Conservation (phyloP, 805 yeast genomes). For the Metschnikowia baotianmanensis region DNA sequence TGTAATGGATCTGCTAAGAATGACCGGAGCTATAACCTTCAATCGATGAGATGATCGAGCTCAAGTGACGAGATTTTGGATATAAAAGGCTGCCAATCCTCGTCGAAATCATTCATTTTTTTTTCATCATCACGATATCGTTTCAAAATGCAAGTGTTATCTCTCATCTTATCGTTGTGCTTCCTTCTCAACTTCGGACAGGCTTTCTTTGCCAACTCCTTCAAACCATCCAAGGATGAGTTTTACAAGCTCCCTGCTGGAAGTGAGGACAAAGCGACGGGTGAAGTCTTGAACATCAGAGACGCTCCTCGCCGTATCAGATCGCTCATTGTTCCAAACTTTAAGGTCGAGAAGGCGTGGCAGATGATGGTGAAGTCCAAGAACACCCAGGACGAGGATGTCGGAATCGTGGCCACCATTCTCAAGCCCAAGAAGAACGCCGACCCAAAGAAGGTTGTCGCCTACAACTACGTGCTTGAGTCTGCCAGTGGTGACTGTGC, state of each 20-base stretch:
- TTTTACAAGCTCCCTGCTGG: slow-evolving; percentile 13
- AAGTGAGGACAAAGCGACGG: slow-evolving; percentile 6
- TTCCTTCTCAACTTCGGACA: background rate
- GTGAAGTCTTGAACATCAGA: slow-evolving; percentile 12
- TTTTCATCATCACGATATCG: background rate
- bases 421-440: too few species aligned
- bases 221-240: slow-evolving; percentile 9
- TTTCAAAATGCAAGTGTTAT: background rate
- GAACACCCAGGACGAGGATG: too few species aligned
- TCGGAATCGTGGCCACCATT: too few species aligned
- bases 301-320: slow-evolving; percentile 5
- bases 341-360: too few species aligned
- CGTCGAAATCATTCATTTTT: background rate
- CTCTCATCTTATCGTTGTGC: slow-evolving; percentile 1
- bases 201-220: slow-evolving; percentile 2
- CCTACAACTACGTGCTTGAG: slow-evolving; percentile 23
- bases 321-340: background rate
- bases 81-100: too few species aligned
- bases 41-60: too few species aligned
- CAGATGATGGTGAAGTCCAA: too few species aligned
- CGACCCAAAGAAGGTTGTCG: too few species aligned
- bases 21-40: too few species aligned
- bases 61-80: too few species aligned
- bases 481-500: slow-evolving; percentile 21
- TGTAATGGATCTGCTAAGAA: too few species aligned